Percentiles rank a stretch among this genome's conserved stretches.
These are phyloP conservation scores for Hortaea werneckii DNA, from an alignment of 2,329 filamentous ascomycete species.

Conservation along the genomic window DNA sequence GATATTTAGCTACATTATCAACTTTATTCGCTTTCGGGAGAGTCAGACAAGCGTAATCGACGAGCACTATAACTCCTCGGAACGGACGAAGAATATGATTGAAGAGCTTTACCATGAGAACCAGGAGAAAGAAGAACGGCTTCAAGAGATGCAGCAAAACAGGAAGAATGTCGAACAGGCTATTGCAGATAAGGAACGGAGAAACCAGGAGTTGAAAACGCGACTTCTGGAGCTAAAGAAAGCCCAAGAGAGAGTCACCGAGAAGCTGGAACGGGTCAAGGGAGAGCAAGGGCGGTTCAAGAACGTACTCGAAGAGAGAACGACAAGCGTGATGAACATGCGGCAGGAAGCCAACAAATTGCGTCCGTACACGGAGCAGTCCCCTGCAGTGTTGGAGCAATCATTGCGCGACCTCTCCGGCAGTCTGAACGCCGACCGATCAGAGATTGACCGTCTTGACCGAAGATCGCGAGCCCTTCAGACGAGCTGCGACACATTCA, in stretches of 20 bases:
- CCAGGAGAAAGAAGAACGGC: conserved; percentile 68
- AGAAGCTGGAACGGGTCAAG: conserved; percentile 74
- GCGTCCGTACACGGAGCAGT: conserved; percentile 84
- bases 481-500: conserved; percentile 83
- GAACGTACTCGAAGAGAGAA: conserved; percentile 59
- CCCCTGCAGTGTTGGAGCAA: conserved; percentile 70
- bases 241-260: conserved; percentile 72
- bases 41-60: conserved; percentile 84
- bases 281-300: conserved; percentile 69
- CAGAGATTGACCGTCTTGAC: conserved; percentile 79
- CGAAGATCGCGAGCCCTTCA: conserved; percentile 80
- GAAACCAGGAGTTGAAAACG: conserved; percentile 80
- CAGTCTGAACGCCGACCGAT: conserved; percentile 65
- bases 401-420: conserved; percentile 73
- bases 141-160: conserved; percentile 73
- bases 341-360: conserved; percentile 83
- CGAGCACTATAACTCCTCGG: conserved; percentile 83
- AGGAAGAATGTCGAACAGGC: conserved; percentile 70
- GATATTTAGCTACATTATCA: conserved; percentile 96
- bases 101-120: conserved; percentile 79
- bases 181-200: conserved; percentile 71
- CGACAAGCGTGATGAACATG: conserved; percentile 57
- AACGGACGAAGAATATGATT: conserved; percentile 76
- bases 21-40: conserved; percentile 95
- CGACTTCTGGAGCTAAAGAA: conserved; percentile 69